Base-by-base conservation (phyloP, 2,329 filamentous ascomycete species). In the Raffaelea arxii region DNA sequence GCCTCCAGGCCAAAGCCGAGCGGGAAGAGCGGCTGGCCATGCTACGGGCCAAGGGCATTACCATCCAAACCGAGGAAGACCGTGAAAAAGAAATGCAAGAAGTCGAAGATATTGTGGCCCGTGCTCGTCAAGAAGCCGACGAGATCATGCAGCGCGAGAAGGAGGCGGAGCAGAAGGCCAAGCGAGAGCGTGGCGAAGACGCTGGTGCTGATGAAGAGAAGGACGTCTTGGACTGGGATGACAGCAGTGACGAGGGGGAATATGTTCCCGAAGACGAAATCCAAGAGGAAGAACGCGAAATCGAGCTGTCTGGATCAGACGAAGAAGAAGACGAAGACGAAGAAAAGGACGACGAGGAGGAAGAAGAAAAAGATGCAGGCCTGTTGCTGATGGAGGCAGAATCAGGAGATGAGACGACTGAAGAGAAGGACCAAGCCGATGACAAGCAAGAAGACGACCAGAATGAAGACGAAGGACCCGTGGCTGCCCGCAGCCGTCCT, bases 61-160 rank as follows among this genome's bases (percentile, higher is more conserved):
- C 84, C 22, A 72, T 97, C 18, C 84, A 90, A 61, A 95, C 86
- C 1, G 79, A 82, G 2, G 91, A 96, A 63, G 90, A 98, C 62
- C 80, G 86, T 19, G 85, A 90, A 58, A 78, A 79, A 27, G 84
- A 94, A 60, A 79, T 88, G 62, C 80, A 85, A 48, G 80, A 90
- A 49, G 80, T 95, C 12, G 92, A 97, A 55, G 84, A 96, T 57
- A 76, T 97, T 50, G 78, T 97, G 23, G 84, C 91, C 41, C 89
- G 83, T 56, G 91, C 90, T 19, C 76, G 89, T 48, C 74, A 80
- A 51, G 87, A 97, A 59, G 90, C 83, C 2, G 77, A 85, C 39
- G 81, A 84, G 54, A 81, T 97, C 43, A 84, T 82, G 64, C 79
- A 84, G 56, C 72, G 80, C 42, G 92, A 98, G 65, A 80, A 80